These are phyloP conservation scores for Trifolium dubium DNA, from an alignment of 306 rosid genomes.

Conservation along the genomic window DNA sequence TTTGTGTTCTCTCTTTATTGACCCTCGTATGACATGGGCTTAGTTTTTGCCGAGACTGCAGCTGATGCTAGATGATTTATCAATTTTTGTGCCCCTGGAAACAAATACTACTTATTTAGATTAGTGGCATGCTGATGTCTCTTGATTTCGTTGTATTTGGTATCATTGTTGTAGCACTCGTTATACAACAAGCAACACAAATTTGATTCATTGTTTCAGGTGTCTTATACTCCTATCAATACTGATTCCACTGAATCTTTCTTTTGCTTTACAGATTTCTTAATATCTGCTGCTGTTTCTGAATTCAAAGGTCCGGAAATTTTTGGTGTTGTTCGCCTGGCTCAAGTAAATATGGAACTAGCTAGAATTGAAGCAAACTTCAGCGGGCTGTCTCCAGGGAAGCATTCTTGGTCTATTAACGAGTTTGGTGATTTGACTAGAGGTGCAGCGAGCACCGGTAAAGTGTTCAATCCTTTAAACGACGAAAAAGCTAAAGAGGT, in stretches of 20 bases:
- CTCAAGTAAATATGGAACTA: constrained; percentile 88
- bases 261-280: constrained; percentile 67
- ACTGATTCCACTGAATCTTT: constrained; percentile 22
- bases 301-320: constrained; percentile 92
- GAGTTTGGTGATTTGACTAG: constrained; percentile 89
- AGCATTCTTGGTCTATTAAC: constrained; percentile 92
- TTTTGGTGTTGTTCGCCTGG: constrained; percentile 90
- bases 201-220: constrained; percentile 21
- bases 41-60: constrained; percentile 27
- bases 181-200: constrained; percentile 3
- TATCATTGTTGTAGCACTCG: constrained; percentile 10
- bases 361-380: constrained; percentile 89
- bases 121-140: constrained; percentile 4
- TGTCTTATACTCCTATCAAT: constrained; percentile 1
- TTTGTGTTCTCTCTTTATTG: constrained; percentile 14
- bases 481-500: constrained; percentile 60
- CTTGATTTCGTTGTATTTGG: constrained; percentile 27
- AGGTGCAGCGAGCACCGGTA: constrained; percentile 92
- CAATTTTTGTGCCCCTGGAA: neutral
- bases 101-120: constrained; percentile 18
- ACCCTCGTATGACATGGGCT: neutral
- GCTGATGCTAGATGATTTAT: constrained; percentile 3
- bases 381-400: constrained; percentile 83
- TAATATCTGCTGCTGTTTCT: constrained; percentile 85
- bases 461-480: constrained; percentile 56